Evolutionary conservation across 2,329 filamentous ascomycete species (phyloP).

Genomic region (Scedosporium minutisporum): DNA sequence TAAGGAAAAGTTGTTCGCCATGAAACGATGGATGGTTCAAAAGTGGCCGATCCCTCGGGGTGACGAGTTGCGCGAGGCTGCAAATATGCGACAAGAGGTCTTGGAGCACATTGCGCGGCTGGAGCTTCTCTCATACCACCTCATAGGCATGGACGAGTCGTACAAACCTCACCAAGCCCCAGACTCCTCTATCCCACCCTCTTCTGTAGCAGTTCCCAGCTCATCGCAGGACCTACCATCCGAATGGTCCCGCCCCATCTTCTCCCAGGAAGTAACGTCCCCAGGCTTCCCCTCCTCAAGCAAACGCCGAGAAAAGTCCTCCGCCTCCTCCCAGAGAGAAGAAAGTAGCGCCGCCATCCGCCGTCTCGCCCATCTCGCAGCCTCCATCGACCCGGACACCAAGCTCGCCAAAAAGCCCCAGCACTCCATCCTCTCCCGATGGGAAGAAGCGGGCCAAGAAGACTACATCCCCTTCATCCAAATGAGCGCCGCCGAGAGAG

Average conservation of each 20-base stretch:
- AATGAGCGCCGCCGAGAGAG: neutral
- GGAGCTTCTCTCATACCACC: conserved; percentile 1
- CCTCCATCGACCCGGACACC: conserved; percentile 17
- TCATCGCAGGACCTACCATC: neutral
- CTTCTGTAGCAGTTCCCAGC: neutral
- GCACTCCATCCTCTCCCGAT: conserved; percentile 23
- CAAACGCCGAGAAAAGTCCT: neutral
- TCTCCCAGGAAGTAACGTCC: neutral
- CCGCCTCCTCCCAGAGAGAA: neutral
- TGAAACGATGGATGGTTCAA: neutral
- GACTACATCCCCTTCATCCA: conserved; percentile 23
- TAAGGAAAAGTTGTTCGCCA: neutral
- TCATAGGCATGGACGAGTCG: neutral
- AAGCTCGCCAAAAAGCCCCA: conserved; percentile 14
- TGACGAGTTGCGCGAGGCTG: neutral
- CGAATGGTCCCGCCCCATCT: neutral
- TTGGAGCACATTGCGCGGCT: neutral
- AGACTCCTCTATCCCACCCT: neutral
- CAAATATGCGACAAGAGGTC: neutral
- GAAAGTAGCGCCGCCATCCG: conserved; percentile 19
- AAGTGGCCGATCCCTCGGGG: neutral
- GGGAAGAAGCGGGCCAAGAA: conserved; percentile 26
- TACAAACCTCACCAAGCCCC: neutral
- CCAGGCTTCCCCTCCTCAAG: neutral
- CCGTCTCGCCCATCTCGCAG: conserved; percentile 24